Base-by-base conservation (phyloP, 768 basidiomycete species). In the Ramaria rubella region DNA sequence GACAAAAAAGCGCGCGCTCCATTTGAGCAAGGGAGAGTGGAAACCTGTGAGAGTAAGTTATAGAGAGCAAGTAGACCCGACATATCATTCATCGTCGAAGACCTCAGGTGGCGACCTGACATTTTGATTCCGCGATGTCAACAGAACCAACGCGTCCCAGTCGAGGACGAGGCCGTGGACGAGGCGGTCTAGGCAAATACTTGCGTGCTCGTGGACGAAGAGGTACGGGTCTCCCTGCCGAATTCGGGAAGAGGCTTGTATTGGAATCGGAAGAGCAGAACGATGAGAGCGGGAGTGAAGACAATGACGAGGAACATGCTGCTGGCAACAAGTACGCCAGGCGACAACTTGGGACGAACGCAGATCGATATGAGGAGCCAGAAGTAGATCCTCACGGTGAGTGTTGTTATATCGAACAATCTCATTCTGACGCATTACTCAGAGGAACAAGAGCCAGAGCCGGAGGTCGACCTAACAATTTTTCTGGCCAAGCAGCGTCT, bases 181-280 rank as follows among this genome's bases (percentile, higher is more conserved):
- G 85, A 52, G 86, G 87, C 1, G 85, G 86, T 2, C 70, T 82
- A 3, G 87, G 87, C 0, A 90, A 89, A 69, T 86, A 85, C 63
- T 74, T 89, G 19, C 81, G 87, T 26, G 85, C 87, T 11, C 71
- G 83, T 3, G 87, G 87, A 3, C 71, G 84, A 42, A 72, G 78
- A 27, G 77, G 83, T 0, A 62, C 63, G 9, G 83, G 85, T 1
- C 81, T 85, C 34, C 81, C 82, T 4, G 85, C 87, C 51, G 82
- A 81, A 62, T 89, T 86, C 66, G 64, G 69, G n/a, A 72, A 76
- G 62, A 80, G 83, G 5, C 72, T 87, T 7, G 49, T 83, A 6
- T 73, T 88, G 3, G 84, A 85, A 59, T 83, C 73, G 15, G 87
- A 89, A 66, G 65, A 67, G 15, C 62, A 60, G 5, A 70, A 61